These are phyloP conservation scores for Phytophthora uliginosa DNA, from an alignment of 352 stramenopile species.

Conservation along the genomic window DNA sequence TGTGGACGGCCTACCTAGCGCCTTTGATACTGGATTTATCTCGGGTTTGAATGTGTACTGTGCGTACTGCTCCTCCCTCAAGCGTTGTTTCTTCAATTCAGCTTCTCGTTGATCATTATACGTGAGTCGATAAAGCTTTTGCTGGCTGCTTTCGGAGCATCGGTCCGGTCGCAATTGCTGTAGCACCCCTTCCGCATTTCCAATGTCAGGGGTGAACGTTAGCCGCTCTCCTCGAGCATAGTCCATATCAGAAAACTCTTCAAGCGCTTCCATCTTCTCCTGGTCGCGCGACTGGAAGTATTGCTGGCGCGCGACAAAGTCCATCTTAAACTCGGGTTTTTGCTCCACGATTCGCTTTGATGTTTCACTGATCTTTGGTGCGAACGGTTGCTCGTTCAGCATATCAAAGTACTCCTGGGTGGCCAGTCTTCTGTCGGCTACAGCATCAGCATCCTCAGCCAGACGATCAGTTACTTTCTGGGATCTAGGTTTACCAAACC, in stretches of 20 bases:
- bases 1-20: conserved; percentile 57
- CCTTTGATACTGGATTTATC: conserved; percentile 84
- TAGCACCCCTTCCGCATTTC: conserved; percentile 77
- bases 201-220: conserved; percentile 85
- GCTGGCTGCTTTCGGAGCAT: conserved; percentile 57
- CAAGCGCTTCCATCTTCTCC: conserved; percentile 65
- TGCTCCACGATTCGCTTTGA: conserved; percentile 63
- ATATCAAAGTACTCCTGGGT: conserved; percentile 82
- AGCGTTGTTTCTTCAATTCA: conserved; percentile 68
- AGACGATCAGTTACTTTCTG: conserved; percentile 67
- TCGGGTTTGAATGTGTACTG: conserved; percentile 82
- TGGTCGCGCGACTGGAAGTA: conserved; percentile 78
- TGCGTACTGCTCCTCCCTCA: conserved; percentile 62
- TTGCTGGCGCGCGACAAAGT: conserved; percentile 76
- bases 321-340: conserved; percentile 81
- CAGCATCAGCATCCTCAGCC: conserved; percentile 54
- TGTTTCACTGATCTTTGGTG: conserved; percentile 66
- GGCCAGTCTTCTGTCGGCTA: conserved; percentile 56
- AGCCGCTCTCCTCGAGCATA: conserved; percentile 41
- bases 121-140: conserved; percentile 75
- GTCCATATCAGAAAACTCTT: conserved; percentile 52
- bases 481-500: conserved; percentile 9
- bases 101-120: conserved; percentile 72
- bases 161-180: conserved; percentile 72
- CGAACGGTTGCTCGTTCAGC: conserved; percentile 66